Conservation (phyloP, 371 early-diverging fungal species). For the Choanephora cucurbitarum region DNA sequence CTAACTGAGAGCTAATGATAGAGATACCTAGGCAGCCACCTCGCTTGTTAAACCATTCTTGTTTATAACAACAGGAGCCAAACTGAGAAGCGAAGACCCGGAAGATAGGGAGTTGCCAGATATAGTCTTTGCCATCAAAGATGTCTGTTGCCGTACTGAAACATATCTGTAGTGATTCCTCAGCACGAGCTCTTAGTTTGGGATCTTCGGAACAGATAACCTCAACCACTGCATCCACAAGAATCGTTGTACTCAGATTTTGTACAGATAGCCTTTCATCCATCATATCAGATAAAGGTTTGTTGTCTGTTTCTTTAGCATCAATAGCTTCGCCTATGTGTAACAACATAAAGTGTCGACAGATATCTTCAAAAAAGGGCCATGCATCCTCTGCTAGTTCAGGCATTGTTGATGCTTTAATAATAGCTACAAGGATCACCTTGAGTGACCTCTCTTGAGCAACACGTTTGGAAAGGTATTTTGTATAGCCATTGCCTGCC, state of each 20-base stretch:
- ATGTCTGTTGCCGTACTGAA: slow-evolving; percentile 62
- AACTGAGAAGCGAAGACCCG: slow-evolving; percentile 78
- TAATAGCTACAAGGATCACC: slow-evolving; percentile 65
- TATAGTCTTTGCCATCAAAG: slow-evolving; percentile 57
- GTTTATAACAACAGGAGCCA: slow-evolving; percentile 84
- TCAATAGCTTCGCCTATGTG: slow-evolving; percentile 71
- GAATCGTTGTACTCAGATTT: slow-evolving; percentile 58
- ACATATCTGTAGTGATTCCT: slow-evolving; percentile 63
- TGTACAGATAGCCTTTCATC: slow-evolving; percentile 46
- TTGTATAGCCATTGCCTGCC: slow-evolving; percentile 46
- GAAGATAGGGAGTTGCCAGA: slow-evolving; percentile 73
- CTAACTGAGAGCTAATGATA: slow-evolving; percentile 76
- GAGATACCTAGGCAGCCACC: slow-evolving; percentile 94
- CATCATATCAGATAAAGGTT: slow-evolving; percentile 51
- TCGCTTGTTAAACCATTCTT: slow-evolving; percentile 82
- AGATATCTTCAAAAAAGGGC: slow-evolving; percentile 66
- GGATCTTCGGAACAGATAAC: slow-evolving; percentile 71
- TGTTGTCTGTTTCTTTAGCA: slow-evolving; percentile 51
- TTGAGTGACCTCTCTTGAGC: slow-evolving; percentile 72
- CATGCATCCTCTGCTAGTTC: slow-evolving; percentile 69
- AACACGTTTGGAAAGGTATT: slow-evolving; percentile 51
- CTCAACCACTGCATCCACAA: slow-evolving; percentile 82
- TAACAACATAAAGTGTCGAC: slow-evolving; percentile 77
- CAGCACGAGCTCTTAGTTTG: slow-evolving; percentile 65
- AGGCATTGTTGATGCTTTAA: slow-evolving; percentile 65